Base-by-base conservation (phyloP, 2,329 filamentous ascomycete species). In the Ascochyta pisi region DNA sequence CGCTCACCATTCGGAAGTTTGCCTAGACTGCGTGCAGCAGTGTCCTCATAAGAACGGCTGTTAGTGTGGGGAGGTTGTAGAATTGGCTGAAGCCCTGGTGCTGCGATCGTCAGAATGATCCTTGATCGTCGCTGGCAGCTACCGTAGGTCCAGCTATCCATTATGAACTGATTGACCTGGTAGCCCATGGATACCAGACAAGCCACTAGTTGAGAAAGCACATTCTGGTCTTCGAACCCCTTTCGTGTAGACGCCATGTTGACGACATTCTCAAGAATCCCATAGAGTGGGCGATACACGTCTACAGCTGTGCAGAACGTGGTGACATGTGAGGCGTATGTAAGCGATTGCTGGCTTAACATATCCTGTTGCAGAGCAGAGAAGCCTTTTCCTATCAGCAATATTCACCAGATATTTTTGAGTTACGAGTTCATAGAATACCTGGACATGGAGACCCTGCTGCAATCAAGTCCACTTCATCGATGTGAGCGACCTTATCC, bases 141-240 rank as follows among this genome's bases (percentile, higher is more conserved):
- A 1, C 90, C 89, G 60, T 84, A 86, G 0, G 83, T 84, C 81
- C 88, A 91, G 0, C 89, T 84, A 61, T 92, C 89, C 19, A 90
- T 78, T 0, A 88, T 78, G 52, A 87, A 85, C 34, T 90, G 82
- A 37, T 89, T 84, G 0, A 86, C 79, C 67, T 96, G 91, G 62
- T 95, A 96, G 0, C 90, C 91, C 60, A 95, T 79, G 0, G 88
- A 89, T 0, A 94, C 87, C 0, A 95, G 76, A 0, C 86, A 82
- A 59, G 88, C 90, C 9, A 95, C 79, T 0, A 95, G 78, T 62
- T 93, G 90, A 1, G 86, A 87, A 47, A 93, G 86, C 0, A 91
- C 84, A 54, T 91, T 90, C 19, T 88, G 80, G 4, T 81, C 76
- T 15, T 81, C 76, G 29, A 73, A 76, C 6, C 68, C 65, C 16